Evolutionary conservation across 306 rosid species (phyloP), one percentile per base, ranked within the genome.

Genomic region (Abrus precatorius): DNA sequence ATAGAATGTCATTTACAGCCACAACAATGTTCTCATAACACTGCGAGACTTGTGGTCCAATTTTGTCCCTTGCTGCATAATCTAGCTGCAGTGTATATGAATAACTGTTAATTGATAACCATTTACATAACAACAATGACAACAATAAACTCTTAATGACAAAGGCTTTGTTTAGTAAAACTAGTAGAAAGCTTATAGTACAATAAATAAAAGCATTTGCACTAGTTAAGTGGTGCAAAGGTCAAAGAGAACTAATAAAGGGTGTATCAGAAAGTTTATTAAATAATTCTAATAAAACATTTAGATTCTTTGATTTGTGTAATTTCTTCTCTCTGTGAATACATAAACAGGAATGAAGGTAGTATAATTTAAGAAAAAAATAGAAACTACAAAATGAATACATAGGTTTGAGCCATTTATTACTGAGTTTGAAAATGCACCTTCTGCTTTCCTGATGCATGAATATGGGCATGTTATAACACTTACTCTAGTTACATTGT

Each of bases 1-100:
- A 91, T 47, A 94, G 82, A 82, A 94, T 77, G 20, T 91, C 89
- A 71, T 76, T 77, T 45, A 92, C 81, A 33, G 88, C 90, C 27
- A 55, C 60, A 72, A 75, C 90, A 52, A 94, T 94, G 83, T 88
- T 88, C 66, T 82, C 78, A 27, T 91, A 91, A 77, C 87, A 88
- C 86, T 79, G 83, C 87, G 89, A 80, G 44, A 92, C 85, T 78
- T 77, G 87, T 1, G 79, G 75, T 70, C 72, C 87, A 84, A 91
- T 95, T 89, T 80, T 73, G 45, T 87, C 92, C 84, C 97, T 92
- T 61, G 95, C 98, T 73, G 97, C 97, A 81, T 91, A 92, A 86
- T 89, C 97, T 53, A 94, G 85, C 98, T 91, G 91, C 85, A 84
- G 32, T 13, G 74, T 20, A 71, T 61, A 48, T 9, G 32, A 81